Evolutionary conservation across 805 yeast genomes (phyloP), one percentile per base, ranked within the genome.

Genomic region (Saturnispora saitoi): DNA sequence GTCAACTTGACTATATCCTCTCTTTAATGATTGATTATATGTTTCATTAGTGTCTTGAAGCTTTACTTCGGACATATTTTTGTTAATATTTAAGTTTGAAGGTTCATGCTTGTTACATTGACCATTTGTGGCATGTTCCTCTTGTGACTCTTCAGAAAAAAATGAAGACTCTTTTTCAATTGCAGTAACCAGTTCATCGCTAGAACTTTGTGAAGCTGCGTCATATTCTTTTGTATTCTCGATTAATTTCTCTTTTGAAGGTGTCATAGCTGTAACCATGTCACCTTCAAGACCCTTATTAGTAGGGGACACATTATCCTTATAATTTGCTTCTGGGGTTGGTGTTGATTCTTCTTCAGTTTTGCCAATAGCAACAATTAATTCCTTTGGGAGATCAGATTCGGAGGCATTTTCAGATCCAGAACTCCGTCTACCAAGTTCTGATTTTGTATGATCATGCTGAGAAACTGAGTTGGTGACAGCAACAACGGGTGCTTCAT

Each of bases 1-100:
- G 19, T 50, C 51, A 12, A 47, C 52, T 11, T 45, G 34, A 11
- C 24, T 26, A 20, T 37, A 34, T n/a, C 20, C 38, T 20, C 48
- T 29, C 42, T 44, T 45, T 17, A 46, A 17, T 29, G 36, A 20
- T 24, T 6, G 1, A 39, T 30, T 30, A 7, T 10, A 12, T 17
- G 11, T 17, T 34, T 34, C 12, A 17, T 17, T 20, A 17, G 38
- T 11, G 9, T 34, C 38, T 17, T 9, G 38, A 7, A 17, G 22
- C 9, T 32, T 9, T n/a, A 17, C 20, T 17, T 9, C 14, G 11
- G 12, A 24, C 8, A 9, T 17, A 34, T 15, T 15, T n/a, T 34
- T 14, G 11, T 6, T 15, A 6, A 34, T 15, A 15, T 17, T 9
- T 10, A 17, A 34, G 11, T 3, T 12, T 7, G 38, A 5, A 6